phyloP scores from a whole-genome alignment of 805 yeast species.

The Geotrichum ghanense region DNA sequence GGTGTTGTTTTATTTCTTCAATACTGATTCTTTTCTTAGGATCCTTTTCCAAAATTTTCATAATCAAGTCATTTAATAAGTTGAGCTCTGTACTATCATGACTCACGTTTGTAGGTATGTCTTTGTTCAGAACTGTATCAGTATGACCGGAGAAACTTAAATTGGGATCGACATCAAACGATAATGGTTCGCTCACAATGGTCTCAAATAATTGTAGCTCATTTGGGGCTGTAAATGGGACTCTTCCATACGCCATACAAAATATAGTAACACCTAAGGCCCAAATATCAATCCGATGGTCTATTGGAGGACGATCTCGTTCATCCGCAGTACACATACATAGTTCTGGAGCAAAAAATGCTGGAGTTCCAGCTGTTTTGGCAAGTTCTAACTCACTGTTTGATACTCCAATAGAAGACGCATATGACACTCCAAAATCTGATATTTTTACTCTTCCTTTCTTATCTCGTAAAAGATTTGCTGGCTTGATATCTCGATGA shows the following conservation, averaged over 20 bases:
- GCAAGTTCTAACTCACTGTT: constrained; percentile 73
- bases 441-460: constrained; percentile 77
- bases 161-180: constrained; percentile 37
- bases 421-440: constrained; percentile 94
- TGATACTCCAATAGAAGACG: constrained; percentile 34
- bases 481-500: constrained; percentile 94
- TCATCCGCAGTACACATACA: constrained; percentile 17
- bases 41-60: constrained; percentile 54
- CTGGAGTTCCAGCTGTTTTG: constrained; percentile 96
- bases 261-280: constrained; percentile 88
- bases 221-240: constrained; percentile 81
- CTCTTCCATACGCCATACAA: constrained; percentile 74
- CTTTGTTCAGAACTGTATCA: constrained; percentile 4
- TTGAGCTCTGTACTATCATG: constrained; percentile 17
- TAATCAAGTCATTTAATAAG: constrained; percentile 42
- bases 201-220: constrained; percentile 79
- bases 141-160: constrained; percentile 32
- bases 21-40: constrained; percentile 60
- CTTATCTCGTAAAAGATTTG: constrained; percentile 63
- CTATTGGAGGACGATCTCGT: constrained; percentile 36
- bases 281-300: constrained; percentile 92
- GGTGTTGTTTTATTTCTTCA: constrained; percentile 62
- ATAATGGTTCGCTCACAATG: constrained; percentile 51
- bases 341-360: constrained; percentile 83
- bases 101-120: not conserved